phyloP scores from a whole-genome alignment of 1,139 yeast genomes.

The Hyphopichia khmerensis region DNA sequence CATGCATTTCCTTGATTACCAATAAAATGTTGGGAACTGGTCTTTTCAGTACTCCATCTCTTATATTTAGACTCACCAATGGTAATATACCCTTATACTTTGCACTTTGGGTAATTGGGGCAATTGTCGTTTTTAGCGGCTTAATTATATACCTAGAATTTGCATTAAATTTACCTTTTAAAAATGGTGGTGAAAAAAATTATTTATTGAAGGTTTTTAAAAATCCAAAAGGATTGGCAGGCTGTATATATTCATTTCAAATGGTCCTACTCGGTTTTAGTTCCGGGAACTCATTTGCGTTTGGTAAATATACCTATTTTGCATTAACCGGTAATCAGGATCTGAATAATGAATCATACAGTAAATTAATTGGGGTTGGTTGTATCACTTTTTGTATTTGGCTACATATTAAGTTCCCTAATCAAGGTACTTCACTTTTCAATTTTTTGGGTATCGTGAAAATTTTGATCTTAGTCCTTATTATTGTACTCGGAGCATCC shows the following conservation, averaged over 20 bases:
- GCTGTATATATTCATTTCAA: slow-evolving; percentile 47
- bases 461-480: slow-evolving; percentile 37
- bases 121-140: slow-evolving; percentile 47
- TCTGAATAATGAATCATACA: slow-evolving; percentile 21
- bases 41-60: slow-evolving; percentile 49
- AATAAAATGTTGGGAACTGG: slow-evolving; percentile 54
- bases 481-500: slow-evolving; percentile 36
- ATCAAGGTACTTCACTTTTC: slow-evolving; percentile 43
- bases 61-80: slow-evolving; percentile 42
- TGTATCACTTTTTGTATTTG: slow-evolving; percentile 42
- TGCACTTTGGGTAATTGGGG: slow-evolving; percentile 43
- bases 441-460: slow-evolving; percentile 46
- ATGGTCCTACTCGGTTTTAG: slow-evolving; percentile 50
- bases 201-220: slow-evolving; percentile 44
- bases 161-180: slow-evolving; percentile 46
- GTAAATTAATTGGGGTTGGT: slow-evolving; percentile 44
- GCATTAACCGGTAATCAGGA: slow-evolving; percentile 27
- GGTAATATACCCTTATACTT: slow-evolving; percentile 45
- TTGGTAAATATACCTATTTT: slow-evolving; percentile 47
- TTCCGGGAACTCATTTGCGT: slow-evolving; percentile 52
- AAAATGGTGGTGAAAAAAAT: slow-evolving; percentile 52
- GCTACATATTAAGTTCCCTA: slow-evolving; percentile 38
- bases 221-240: slow-evolving; percentile 35
- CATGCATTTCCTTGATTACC: slow-evolving; percentile 38
- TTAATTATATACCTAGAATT: slow-evolving; percentile 46